phyloP scores from a whole-genome alignment of 139 green algal genomes.

The Pseudopediastrum boryanum region DNA sequence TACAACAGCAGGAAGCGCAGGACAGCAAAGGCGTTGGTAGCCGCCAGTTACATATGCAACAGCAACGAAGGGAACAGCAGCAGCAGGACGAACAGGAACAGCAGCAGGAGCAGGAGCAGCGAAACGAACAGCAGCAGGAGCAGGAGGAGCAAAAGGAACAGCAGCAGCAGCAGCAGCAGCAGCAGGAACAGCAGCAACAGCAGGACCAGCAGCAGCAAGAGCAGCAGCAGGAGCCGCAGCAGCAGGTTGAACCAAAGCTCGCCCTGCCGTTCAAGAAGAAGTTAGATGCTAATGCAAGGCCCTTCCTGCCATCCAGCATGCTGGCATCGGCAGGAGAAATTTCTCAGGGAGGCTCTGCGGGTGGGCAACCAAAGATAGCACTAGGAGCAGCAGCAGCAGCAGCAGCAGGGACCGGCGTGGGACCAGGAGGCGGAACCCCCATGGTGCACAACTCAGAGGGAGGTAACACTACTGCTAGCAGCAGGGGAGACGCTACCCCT shows the following conservation, averaged over 20 bases:
- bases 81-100: not conserved
- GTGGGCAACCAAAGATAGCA: not conserved
- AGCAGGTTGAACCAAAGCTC: not conserved
- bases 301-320: not conserved
- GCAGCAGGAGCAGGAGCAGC: not conserved
- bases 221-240: not conserved
- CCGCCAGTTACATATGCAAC: too few species aligned
- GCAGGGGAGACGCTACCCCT: not conserved
- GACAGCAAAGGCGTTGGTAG: too few species aligned
- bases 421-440: not conserved
- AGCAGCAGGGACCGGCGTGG: not conserved
- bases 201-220: conserved; percentile 14
- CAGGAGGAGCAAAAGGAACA: not conserved
- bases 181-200: not conserved
- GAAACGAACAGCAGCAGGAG: not conserved
- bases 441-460: too few species aligned
- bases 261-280: not conserved
- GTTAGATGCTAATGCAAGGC: not conserved
- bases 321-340: not conserved
- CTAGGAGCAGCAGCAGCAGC: not conserved
- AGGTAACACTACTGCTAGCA: not conserved
- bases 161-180: not conserved
- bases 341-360: not conserved
- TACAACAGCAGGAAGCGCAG: not conserved
- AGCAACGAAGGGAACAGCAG: too few species aligned